Conservation (phyloP, 179 eudicot genomes). For the Vitellaria paradoxa region DNA sequence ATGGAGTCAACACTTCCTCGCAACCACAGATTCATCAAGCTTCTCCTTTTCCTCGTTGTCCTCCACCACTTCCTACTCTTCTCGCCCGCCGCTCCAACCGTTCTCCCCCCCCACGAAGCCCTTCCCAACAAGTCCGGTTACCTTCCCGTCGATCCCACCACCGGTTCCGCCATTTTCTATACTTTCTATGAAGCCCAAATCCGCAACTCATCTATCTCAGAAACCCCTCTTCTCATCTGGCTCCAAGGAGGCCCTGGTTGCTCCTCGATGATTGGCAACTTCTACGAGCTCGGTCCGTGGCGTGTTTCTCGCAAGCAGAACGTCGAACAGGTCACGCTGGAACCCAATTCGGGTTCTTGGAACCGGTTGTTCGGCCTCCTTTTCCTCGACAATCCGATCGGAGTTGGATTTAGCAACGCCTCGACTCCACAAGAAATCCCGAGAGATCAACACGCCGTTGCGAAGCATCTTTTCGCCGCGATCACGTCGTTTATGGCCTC, state of each 20-base stretch:
- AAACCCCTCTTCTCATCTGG: slow-evolving; percentile 85
- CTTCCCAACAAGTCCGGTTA: slow-evolving; percentile 83
- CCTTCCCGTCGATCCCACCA: slow-evolving; percentile 52
- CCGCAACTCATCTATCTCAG: slow-evolving; percentile 30
- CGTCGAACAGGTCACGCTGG: slow-evolving; percentile 29
- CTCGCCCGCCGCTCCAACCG: slow-evolving; percentile 21
- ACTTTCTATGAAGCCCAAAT: slow-evolving; percentile 72
- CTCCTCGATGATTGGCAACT: slow-evolving; percentile 84
- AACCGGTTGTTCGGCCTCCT: slow-evolving; percentile 65
- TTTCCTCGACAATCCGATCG: slow-evolving; percentile 85
- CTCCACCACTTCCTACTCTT: slow-evolving; percentile 19
- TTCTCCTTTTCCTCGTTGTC: slow-evolving; percentile 26
- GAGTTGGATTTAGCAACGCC: slow-evolving; percentile 80
- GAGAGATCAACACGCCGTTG: slow-evolving; percentile 52
- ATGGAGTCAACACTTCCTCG: slow-evolving; percentile 9
- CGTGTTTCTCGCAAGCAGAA: slow-evolving; percentile 28
- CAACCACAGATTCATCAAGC: not conserved
- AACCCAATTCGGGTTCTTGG: slow-evolving; percentile 62
- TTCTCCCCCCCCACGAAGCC: slow-evolving; percentile 45
- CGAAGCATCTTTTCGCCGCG: slow-evolving; percentile 58
- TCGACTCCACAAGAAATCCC: slow-evolving; percentile 57
- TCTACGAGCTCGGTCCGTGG: slow-evolving; percentile 87
- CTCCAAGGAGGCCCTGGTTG: slow-evolving; percentile 98
- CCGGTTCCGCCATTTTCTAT: slow-evolving; percentile 75
- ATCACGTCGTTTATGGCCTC: slow-evolving; percentile 35